A percentile compares a stretch with the other conserved stretches of the same genome.
These are phyloP conservation scores for Coemansia sp. DNA, from an alignment of 192 early-diverging fungal genomes.

Conservation along the genomic window DNA sequence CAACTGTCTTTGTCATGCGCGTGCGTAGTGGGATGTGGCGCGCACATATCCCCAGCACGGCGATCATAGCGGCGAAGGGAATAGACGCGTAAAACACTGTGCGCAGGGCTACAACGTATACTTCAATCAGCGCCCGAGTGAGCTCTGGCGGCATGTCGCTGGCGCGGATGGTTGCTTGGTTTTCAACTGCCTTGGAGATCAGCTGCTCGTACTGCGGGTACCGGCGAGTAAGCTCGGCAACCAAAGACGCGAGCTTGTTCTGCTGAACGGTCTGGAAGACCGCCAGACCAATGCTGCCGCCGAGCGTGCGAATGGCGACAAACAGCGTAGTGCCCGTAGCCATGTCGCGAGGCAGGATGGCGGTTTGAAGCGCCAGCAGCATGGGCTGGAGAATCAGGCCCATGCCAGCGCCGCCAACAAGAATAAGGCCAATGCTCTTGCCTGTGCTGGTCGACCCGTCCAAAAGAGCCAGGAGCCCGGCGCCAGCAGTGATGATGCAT, in stretches of 20 bases:
- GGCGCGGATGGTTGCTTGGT: slow-evolving; percentile 23
- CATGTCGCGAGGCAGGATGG: slow-evolving; percentile 58
- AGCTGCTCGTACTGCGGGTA: slow-evolving; percentile 36
- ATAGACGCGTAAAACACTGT: slow-evolving; percentile 50
- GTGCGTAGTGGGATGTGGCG: slow-evolving; percentile 46
- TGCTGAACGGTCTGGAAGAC: slow-evolving; percentile 57
- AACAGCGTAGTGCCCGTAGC: slow-evolving; percentile 66
- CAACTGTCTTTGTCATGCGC: slow-evolving; percentile 23
- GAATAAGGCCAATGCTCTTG: slow-evolving; percentile 59
- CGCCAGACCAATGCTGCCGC: slow-evolving; percentile 59
- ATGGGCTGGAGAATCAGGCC: slow-evolving; percentile 69
- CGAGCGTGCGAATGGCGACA: slow-evolving; percentile 62
- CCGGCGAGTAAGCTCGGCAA: slow-evolving; percentile 15
- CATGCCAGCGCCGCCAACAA: slow-evolving; percentile 69
- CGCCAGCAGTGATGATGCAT: slow-evolving; percentile 58
- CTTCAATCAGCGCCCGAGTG: slow-evolving; percentile 32
- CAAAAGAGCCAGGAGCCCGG: slow-evolving; percentile 59
- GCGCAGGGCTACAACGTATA: slow-evolving; percentile 54
- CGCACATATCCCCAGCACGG: slow-evolving; percentile 49
- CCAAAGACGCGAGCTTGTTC: slow-evolving; percentile 50
- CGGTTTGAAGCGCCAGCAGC: slow-evolving; percentile 64
- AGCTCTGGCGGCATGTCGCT: slow-evolving; percentile 29
- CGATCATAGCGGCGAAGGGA: slow-evolving; percentile 48
- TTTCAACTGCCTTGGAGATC: slow-evolving; percentile 41
- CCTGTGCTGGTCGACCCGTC: slow-evolving; percentile 44